phyloP scores from a whole-genome alignment of 352 stramenopile genomes.

The Phytophthora macrochlamydospora region DNA sequence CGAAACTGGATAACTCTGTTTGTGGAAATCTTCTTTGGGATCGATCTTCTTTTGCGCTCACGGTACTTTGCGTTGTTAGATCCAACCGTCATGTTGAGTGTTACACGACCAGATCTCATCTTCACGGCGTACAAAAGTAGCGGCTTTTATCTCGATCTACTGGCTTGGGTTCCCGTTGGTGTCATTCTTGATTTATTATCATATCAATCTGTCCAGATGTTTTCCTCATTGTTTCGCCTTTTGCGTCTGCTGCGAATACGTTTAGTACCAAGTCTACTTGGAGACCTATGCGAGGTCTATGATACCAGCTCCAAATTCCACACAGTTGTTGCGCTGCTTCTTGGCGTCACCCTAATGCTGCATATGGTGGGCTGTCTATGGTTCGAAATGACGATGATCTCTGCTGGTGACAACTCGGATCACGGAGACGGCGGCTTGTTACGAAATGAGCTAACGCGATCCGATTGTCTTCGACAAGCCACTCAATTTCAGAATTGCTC shows the following conservation, averaged over 20 bases:
- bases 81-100: constrained; percentile 57
- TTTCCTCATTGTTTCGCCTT: constrained; percentile 51
- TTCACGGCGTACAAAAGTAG: constrained; percentile 57
- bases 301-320: constrained; percentile 59
- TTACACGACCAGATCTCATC: constrained; percentile 57
- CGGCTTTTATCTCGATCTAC: constrained; percentile 56
- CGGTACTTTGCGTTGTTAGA: constrained; percentile 66
- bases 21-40: constrained; percentile 55
- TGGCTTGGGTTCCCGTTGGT: constrained; percentile 50
- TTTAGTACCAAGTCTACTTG: constrained; percentile 41
- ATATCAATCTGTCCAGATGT: constrained; percentile 19
- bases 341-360: constrained; percentile 56
- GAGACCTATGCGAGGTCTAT: constrained; percentile 56
- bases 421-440: neutral
- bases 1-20: constrained; percentile 43
- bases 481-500: constrained; percentile 57
- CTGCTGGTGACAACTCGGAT: neutral
- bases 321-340: constrained; percentile 40
- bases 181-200: constrained; percentile 47
- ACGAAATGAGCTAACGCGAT: neutral
- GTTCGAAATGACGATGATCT: constrained; percentile 57
- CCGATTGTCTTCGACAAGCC: constrained; percentile 52
- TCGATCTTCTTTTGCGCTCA: constrained; percentile 52
- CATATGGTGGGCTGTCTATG: constrained; percentile 63
- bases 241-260: constrained; percentile 51